These are phyloP conservation scores for Ascochyta clinopodiicola DNA, from an alignment of 2,329 filamentous ascomycete species.

Conservation along the genomic window DNA sequence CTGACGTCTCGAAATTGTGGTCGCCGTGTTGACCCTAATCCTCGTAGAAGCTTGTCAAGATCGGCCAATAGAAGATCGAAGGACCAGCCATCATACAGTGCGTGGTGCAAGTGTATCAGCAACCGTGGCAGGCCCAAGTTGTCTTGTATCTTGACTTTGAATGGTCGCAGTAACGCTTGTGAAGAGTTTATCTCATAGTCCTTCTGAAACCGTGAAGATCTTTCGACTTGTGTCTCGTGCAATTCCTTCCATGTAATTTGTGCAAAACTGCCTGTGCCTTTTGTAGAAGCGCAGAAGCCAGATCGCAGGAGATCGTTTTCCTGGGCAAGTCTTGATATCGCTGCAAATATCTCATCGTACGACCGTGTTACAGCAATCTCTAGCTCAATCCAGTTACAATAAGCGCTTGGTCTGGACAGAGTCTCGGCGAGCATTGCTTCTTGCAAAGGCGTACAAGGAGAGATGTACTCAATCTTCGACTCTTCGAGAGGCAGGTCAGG, in stretches of 20 bases:
- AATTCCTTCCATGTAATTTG: constrained; percentile 70
- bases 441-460: constrained; percentile 76
- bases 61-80: constrained; percentile 76
- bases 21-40: constrained; percentile 45
- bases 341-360: constrained; percentile 49
- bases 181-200: constrained; percentile 46
- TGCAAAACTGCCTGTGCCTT: constrained; percentile 57
- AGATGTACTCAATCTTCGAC: constrained; percentile 43
- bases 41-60: constrained; percentile 60
- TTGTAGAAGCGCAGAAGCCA: constrained; percentile 65
- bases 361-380: constrained; percentile 54
- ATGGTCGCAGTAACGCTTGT: constrained; percentile 62
- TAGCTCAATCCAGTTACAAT: constrained; percentile 80
- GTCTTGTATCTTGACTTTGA: constrained; percentile 64
- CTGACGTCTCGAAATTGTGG: constrained; percentile 69
- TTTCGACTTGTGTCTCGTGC: constrained; percentile 53
- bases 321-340: constrained; percentile 29
- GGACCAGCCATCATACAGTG: constrained; percentile 93
- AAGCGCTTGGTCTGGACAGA: constrained; percentile 62
- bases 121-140: constrained; percentile 18
- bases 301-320: constrained; percentile 74
- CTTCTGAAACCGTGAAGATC: constrained; percentile 51
- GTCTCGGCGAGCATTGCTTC: constrained; percentile 83
- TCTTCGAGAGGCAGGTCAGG: not conserved
- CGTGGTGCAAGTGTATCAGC: constrained; percentile 74